Evolutionary conservation across 345 rosid genomes (phyloP).

Genomic region (Gossypioides kirkii): DNA sequence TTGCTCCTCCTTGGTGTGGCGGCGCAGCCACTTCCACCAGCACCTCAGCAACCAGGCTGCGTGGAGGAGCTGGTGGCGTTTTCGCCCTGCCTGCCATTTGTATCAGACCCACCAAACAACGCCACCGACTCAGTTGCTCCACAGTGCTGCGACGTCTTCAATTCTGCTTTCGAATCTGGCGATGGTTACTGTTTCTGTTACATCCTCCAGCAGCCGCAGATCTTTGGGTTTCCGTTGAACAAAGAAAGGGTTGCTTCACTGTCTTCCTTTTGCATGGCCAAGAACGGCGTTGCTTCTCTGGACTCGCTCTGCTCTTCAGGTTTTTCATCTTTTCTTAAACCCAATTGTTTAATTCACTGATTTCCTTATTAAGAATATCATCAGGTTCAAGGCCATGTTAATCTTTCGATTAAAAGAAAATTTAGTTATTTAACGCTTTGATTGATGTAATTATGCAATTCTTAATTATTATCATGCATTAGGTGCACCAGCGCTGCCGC

Average conservation of each 20-base stretch:
- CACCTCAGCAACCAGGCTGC: constrained; percentile 36
- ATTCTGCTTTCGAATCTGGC: constrained; percentile 31
- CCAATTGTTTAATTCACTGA: background rate
- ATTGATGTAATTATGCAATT: background rate
- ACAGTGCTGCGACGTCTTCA: constrained; percentile 59
- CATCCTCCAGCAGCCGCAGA: constrained; percentile 52
- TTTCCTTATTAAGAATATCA: background rate
- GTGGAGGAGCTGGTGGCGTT: constrained; percentile 51
- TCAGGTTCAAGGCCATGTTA: background rate
- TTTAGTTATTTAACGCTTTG: background rate
- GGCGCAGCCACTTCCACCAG: constrained; percentile 12
- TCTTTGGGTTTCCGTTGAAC: constrained; percentile 79
- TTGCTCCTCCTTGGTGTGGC: constrained; percentile 16
- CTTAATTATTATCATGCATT: constrained; percentile 8
- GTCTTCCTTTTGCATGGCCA: constrained; percentile 37
- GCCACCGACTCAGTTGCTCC: constrained; percentile 30
- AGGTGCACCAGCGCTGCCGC: constrained; percentile 43
- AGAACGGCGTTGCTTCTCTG: constrained; percentile 17
- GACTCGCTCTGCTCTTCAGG: constrained; percentile 48
- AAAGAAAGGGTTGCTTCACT: constrained; percentile 48
- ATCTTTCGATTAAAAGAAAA: background rate
- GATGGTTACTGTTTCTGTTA: constrained; percentile 63
- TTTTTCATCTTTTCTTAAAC: constrained; percentile 18
- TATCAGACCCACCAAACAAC: constrained; percentile 61
- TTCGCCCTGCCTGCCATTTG: constrained; percentile 73